Evolutionary conservation across 306 rosid species (phyloP).

Genomic region (Prunus padus): DNA sequence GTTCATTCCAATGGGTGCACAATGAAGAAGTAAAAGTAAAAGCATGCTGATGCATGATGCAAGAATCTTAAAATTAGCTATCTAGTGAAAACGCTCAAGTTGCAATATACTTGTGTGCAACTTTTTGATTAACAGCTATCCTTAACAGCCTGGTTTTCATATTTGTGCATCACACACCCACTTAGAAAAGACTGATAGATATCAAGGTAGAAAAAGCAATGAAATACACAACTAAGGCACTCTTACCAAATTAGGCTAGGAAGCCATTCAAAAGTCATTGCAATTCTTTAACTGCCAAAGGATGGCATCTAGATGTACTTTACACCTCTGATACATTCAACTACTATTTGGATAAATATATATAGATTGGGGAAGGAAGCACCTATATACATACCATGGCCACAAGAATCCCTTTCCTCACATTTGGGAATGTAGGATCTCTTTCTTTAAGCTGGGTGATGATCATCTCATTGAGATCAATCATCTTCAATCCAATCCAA

Average conservation of each 20-base stretch:
- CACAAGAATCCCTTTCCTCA: slow-evolving; percentile 73
- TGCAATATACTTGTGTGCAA: background rate
- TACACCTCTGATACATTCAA: background rate
- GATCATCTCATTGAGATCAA: slow-evolving; percentile 78
- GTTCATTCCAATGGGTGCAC: background rate
- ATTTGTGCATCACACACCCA: background rate
- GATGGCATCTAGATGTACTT: background rate
- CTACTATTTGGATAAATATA: background rate
- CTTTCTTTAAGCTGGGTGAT: slow-evolving; percentile 65
- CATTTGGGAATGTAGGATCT: slow-evolving; percentile 68
- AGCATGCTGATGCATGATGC: background rate
- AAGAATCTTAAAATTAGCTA: background rate
- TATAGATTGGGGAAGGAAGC: background rate
- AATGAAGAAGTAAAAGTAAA: background rate
- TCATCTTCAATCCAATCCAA: slow-evolving; percentile 93
- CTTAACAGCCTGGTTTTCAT: background rate
- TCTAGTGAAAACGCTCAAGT: background rate
- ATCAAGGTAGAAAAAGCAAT: background rate
- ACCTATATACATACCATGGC: slow-evolving; percentile 48
- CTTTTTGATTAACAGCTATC: background rate
- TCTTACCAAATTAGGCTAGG: background rate
- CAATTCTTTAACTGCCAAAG: background rate
- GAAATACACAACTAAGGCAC: background rate
- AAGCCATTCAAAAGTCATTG: background rate
- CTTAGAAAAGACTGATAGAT: background rate